phyloP scores from a whole-genome alignment of 2,329 filamentous ascomycete genomes.

The Colletotrichum sojae region DNA sequence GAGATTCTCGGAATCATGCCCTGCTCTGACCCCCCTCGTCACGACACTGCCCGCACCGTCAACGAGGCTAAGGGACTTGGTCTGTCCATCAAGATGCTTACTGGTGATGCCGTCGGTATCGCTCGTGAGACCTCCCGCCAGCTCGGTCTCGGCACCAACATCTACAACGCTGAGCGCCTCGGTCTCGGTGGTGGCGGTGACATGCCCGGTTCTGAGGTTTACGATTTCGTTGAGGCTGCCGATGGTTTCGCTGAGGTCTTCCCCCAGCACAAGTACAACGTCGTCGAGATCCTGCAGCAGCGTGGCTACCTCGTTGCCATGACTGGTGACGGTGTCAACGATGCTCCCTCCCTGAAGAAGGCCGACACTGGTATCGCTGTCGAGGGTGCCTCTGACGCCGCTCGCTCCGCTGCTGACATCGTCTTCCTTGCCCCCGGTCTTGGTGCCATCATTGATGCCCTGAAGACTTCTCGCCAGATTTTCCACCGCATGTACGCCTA shows the following conservation, averaged over 20 bases:
- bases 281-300: constrained; percentile 93
- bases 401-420: constrained; percentile 91
- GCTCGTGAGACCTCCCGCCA: constrained; percentile 92
- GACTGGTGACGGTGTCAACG: constrained; percentile 97
- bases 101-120: constrained; percentile 94
- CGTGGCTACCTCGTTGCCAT: constrained; percentile 95
- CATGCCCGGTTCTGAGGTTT: constrained; percentile 94
- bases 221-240: constrained; percentile 95
- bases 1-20: constrained; percentile 97
- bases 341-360: constrained; percentile 93
- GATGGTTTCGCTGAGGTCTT: constrained; percentile 97
- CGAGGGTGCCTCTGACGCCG: constrained; percentile 91
- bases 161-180: constrained; percentile 94
- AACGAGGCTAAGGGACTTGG: constrained; percentile 90
- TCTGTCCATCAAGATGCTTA: constrained; percentile 96
- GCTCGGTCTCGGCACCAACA: constrained; percentile 91
- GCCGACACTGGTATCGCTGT: constrained; percentile 97
- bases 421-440: constrained; percentile 94
- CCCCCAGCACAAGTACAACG: constrained; percentile 95
- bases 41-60: constrained; percentile 92
- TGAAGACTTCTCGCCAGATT: constrained; percentile 94
- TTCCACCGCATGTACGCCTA: constrained; percentile 98
- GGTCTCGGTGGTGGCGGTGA: constrained; percentile 91
- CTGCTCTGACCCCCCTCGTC: constrained; percentile 90
- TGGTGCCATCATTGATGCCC: constrained; percentile 91